Percentiles rank a stretch among this genome's conserved stretches.
Conservation (phyloP, 2,329 filamentous ascomycete species). For the Hyphodiscus sp. region DNA sequence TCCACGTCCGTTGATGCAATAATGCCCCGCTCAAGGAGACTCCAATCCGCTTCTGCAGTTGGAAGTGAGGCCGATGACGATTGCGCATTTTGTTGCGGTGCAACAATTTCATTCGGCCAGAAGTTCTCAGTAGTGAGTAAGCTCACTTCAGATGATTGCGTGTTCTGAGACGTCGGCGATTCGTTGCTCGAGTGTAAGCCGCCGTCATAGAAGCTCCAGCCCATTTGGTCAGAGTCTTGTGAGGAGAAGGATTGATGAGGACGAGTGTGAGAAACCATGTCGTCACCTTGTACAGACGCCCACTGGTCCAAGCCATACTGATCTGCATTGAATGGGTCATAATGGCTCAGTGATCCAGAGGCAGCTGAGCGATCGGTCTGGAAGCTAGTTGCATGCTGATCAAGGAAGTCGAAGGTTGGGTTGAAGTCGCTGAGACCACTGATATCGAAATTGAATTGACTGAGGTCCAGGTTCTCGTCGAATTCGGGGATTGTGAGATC, state of each 20-base stretch:
- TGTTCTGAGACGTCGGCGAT: not conserved
- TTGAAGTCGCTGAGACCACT: constrained; percentile 8
- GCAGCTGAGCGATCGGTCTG: not conserved
- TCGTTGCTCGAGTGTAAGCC: not conserved
- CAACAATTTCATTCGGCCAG: not conserved
- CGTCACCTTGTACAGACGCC: not conserved
- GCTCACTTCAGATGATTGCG: not conserved
- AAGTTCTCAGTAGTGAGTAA: not conserved
- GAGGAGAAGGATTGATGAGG: constrained; percentile 4
- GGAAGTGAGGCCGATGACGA: not conserved
- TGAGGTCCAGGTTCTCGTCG: constrained; percentile 17
- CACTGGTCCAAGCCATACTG: constrained; percentile 11
- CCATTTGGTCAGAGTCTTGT: constrained; percentile 5
- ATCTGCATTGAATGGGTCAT: constrained; percentile 3
- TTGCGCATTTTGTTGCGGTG: not conserved
- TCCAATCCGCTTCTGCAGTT: not conserved
- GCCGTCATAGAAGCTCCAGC: constrained; percentile 1
- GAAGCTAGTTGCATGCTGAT: constrained; percentile 7
- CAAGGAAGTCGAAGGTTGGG: constrained; percentile 14
- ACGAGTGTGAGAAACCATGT: constrained; percentile 4
- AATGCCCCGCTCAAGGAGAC: not conserved
- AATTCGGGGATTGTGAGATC: constrained; percentile 14
- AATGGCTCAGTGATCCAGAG: not conserved
- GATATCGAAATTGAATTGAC: constrained; percentile 23
- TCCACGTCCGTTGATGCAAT: not conserved